A percentile compares a stretch with the other conserved stretches of the same genome.
Conservation (phyloP, 352 stramenopile genomes). For the Pythium diclinum region DNA sequence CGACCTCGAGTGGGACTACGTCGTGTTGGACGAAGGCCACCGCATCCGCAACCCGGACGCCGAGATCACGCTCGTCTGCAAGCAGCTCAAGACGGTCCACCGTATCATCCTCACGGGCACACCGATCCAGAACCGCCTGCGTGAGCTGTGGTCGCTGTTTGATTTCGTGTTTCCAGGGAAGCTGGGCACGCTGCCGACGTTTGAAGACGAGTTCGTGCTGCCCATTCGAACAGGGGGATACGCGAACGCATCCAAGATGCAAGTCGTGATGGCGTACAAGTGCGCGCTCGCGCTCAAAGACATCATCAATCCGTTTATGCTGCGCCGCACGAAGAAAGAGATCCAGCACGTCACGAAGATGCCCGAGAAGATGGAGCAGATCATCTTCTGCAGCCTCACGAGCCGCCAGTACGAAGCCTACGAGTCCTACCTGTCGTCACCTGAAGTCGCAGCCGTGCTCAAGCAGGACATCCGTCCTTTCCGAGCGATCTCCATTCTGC, state of each 20-base stretch:
- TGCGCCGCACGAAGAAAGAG: constrained; percentile 95
- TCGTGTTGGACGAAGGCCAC: constrained; percentile 98
- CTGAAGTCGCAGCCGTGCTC: constrained; percentile 91
- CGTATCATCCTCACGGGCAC: constrained; percentile 92
- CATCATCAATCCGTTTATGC: constrained; percentile 96
- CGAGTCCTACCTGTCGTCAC: constrained; percentile 88
- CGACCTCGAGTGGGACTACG: constrained; percentile 94
- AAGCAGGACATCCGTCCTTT: constrained; percentile 79
- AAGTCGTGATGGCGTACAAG: constrained; percentile 96
- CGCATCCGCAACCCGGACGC: constrained; percentile 98
- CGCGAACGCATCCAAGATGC: constrained; percentile 90
- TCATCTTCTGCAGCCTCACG: constrained; percentile 96
- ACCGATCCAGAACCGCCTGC: constrained; percentile 93
- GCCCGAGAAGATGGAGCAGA: constrained; percentile 97
- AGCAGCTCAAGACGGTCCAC: constrained; percentile 88
- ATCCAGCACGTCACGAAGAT: constrained; percentile 90
- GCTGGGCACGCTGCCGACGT: constrained; percentile 95
- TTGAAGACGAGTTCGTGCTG: constrained; percentile 96
- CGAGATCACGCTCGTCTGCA: constrained; percentile 95
- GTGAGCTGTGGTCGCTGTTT: constrained; percentile 98
- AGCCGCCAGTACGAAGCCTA: constrained; percentile 89
- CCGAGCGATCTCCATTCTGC: constrained; percentile 93
- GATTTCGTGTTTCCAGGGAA: constrained; percentile 98
- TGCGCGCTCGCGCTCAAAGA: constrained; percentile 95
- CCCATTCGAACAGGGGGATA: constrained; percentile 95